Evolutionary conservation across 2,329 filamentous ascomycete genomes (phyloP), one percentile per base, ranked within the genome.

Genomic region (Hypoxylon sp.): DNA sequence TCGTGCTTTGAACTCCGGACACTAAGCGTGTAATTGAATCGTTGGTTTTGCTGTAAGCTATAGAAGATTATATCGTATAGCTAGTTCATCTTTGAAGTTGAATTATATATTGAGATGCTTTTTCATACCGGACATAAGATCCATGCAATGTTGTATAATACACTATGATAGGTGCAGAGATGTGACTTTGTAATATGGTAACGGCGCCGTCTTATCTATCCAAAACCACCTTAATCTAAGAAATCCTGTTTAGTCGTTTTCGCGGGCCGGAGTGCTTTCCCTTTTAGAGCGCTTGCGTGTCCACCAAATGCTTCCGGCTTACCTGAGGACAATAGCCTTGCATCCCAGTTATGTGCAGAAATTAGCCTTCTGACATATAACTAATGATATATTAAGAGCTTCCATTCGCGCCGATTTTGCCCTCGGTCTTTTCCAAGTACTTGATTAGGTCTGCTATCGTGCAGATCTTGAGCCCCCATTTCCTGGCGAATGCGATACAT

Each of bases 401-500:
- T n/a, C 83, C 84, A 63, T 86, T 87, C 24, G 80, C 69, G 54
- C 78, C 79, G 11, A 86, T 77, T 79, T 87, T 88, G 39, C 90
- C 90, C 82, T 94, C 91, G 42, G 85, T 90, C 84, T 89, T 90
- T 80, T 96, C 91, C 65, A 97, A 83, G 79, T 97, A 92, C 63
- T 84, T 85, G 29, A 95, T 91, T 81, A 99, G 81, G 81, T 95
- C 94, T 78, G 95, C 94, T 82, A 99, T 98, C 31, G 96, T 98
- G 82, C 94, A 97, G 66, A 97, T 94, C 84, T 92, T 96, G 74
- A 99, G 84, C 3, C 94, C 94, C 90, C 92, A 98, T 81, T 87
- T 90, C 81, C 90, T 89, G 29, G 94, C 96, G 86, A 99, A 99
- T 55, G 85, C 87, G 77, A 99, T 84, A 82, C 94, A 98, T 39